Percentiles rank a stretch among this genome's conserved stretches.
Evolutionary conservation across 169 alveolate genomes (phyloP).

Genomic region (Eimeria praecox): DNA sequence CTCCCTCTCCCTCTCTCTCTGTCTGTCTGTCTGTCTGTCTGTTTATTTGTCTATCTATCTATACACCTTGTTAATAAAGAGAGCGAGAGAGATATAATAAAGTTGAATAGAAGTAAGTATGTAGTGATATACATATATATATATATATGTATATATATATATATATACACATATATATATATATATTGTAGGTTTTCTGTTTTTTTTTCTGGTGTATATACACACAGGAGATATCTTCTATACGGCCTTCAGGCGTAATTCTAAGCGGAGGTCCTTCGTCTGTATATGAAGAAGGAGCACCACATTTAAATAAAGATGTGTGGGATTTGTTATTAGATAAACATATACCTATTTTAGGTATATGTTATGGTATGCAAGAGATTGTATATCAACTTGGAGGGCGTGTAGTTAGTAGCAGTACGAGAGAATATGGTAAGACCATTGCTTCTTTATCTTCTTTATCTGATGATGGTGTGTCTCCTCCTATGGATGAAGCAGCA

Average conservation of each 20-base stretch:
- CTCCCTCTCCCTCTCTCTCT: too few species aligned
- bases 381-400: constrained; percentile 83
- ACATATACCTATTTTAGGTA: constrained; percentile 84
- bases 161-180: too few species aligned
- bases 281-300: constrained; percentile 86
- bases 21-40: too few species aligned
- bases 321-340: constrained; percentile 49
- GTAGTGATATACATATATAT: neutral
- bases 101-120: too few species aligned
- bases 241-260: constrained; percentile 83
- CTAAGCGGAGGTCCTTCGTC: constrained; percentile 87
- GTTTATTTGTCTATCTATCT: too few species aligned
- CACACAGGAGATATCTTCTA: constrained; percentile 52
- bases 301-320: constrained; percentile 80
- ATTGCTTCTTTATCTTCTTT: neutral
- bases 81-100: too few species aligned
- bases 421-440: constrained; percentile 82
- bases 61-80: too few species aligned
- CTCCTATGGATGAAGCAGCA: neutral
- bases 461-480: neutral
- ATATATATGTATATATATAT: too few species aligned
- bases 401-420: constrained; percentile 61
- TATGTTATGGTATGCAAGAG: constrained; percentile 87
- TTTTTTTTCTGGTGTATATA: neutral
- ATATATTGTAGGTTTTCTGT: too few species aligned